phyloP scores from a whole-genome alignment of 805 yeast genomes.

The Metschnikowia dekortorum region DNA sequence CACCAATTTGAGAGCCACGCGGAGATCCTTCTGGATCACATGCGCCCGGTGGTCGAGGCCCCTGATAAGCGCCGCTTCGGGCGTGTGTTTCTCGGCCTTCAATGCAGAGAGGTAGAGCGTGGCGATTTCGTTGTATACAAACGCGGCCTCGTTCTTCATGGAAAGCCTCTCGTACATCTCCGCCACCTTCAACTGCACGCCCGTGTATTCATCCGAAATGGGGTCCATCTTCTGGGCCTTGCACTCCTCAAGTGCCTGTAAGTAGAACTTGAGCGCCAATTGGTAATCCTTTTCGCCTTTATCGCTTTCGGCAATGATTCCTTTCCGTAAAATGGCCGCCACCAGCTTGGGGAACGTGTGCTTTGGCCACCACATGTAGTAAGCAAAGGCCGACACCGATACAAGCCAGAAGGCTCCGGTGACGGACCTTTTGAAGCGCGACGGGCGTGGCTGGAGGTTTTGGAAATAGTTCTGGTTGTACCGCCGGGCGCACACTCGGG shows the following conservation, averaged over 20 bases:
- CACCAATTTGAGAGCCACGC: slow-evolving; percentile 65
- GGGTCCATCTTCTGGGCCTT: slow-evolving; percentile 51
- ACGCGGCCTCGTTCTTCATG: slow-evolving; percentile 58
- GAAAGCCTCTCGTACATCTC: slow-evolving; percentile 78
- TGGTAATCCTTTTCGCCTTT: slow-evolving; percentile 58
- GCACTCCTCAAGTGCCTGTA: slow-evolving; percentile 68
- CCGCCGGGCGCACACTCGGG: neutral
- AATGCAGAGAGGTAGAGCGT: slow-evolving; percentile 54
- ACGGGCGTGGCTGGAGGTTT: slow-evolving; percentile 9
- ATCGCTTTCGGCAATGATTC: slow-evolving; percentile 78
- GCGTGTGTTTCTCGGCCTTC: slow-evolving; percentile 31
- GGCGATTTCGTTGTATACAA: slow-evolving; percentile 63
- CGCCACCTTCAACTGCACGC: slow-evolving; percentile 80
- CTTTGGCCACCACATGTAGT: slow-evolving; percentile 56
- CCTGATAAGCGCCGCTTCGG: slow-evolving; percentile 19
- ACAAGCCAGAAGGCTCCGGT: slow-evolving; percentile 13
- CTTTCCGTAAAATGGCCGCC: slow-evolving; percentile 68
- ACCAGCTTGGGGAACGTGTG: slow-evolving; percentile 67
- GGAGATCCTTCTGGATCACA: slow-evolving; percentile 62
- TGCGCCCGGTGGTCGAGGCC: slow-evolving; percentile 44
- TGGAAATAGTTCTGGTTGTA: slow-evolving; percentile 16
- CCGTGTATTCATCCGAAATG: slow-evolving; percentile 78
- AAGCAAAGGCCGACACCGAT: slow-evolving; percentile 23
- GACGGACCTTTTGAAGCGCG: slow-evolving; percentile 13
- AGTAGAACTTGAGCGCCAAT: slow-evolving; percentile 65